phyloP scores from a whole-genome alignment of 768 basidiomycete genomes.

The Russula sp. region DNA sequence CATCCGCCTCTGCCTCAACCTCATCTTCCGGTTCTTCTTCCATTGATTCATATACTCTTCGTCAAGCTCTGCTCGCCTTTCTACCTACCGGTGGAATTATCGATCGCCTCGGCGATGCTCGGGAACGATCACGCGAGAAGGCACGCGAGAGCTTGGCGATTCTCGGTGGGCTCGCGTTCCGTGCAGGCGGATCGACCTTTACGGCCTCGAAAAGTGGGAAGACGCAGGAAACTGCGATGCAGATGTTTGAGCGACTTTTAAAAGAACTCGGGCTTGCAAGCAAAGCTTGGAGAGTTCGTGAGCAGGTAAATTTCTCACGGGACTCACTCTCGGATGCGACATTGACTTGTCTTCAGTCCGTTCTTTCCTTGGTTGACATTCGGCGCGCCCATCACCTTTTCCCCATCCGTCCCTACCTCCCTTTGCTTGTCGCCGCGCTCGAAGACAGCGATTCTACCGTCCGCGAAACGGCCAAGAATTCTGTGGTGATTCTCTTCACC shows the following conservation, averaged over 20 bases:
- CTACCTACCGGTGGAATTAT: conserved; percentile 73
- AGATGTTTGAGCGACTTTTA: conserved; percentile 67
- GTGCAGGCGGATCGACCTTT: conserved; percentile 47
- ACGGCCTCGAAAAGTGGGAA: conserved; percentile 54
- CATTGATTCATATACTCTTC: conserved; percentile 57
- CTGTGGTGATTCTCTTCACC: conserved; percentile 82
- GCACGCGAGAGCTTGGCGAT: conserved; percentile 75
- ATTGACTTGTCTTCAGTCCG: conserved; percentile 37
- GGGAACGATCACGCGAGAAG: conserved; percentile 65
- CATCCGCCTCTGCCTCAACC: conserved; percentile 47
- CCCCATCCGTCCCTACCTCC: conserved; percentile 77
- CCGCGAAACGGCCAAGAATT: conserved; percentile 77
- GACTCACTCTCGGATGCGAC: conserved; percentile 36
- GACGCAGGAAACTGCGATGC: conserved; percentile 63
- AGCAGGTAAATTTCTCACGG: conserved; percentile 60
- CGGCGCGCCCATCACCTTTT: conserved; percentile 69
- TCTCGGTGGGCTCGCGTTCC: conserved; percentile 70
- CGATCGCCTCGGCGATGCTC: conserved; percentile 77
- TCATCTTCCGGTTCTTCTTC: conserved; percentile 45
- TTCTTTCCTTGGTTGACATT: conserved; percentile 68
- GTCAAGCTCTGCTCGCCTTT: conserved; percentile 64
- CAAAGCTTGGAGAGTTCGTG: conserved; percentile 83
- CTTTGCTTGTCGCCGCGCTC: conserved; percentile 75
- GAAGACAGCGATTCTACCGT: conserved; percentile 92
- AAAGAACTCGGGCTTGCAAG: conserved; percentile 71